phyloP scores from a whole-genome alignment of 129 eudicot species.

The Artemisia annua region DNA sequence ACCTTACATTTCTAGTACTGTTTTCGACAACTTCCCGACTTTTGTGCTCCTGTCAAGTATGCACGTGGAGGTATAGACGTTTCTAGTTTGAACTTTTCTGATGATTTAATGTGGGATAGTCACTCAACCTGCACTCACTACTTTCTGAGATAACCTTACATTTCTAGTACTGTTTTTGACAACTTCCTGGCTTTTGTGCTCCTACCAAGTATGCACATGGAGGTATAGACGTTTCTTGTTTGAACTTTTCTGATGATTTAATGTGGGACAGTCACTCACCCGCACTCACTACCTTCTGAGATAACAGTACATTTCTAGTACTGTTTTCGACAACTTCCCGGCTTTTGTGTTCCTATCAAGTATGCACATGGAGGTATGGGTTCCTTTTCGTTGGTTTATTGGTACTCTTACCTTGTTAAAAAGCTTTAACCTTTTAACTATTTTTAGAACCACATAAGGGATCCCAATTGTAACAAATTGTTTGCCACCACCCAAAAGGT shows the following conservation, averaged over 20 bases:
- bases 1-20: conserved; percentile 2
- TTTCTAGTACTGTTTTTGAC: conserved; percentile 11
- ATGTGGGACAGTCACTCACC: not conserved
- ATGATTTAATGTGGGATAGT: conserved; percentile 7
- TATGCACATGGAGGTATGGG: conserved; percentile 27
- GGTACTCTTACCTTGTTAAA: conserved; percentile 25
- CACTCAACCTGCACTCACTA: not conserved
- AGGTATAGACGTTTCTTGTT: conserved; percentile 15
- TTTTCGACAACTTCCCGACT: conserved; percentile 14
- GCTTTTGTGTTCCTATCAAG: conserved; percentile 17
- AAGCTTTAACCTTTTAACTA: conserved; percentile 25
- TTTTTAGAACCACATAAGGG: conserved; percentile 6
- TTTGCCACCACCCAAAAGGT: conserved; percentile 9
- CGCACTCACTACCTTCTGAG: too few relatives aligned
- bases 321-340: conserved; percentile 13
- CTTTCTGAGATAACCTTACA: not conserved
- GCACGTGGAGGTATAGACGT: conserved; percentile 18
- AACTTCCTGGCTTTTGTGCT: conserved; percentile 20
- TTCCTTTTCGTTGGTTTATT: conserved; percentile 19
- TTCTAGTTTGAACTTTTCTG: conserved; percentile 20
- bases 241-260: conserved; percentile 17
- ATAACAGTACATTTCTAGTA: not conserved
- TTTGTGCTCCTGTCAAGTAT: conserved; percentile 14
- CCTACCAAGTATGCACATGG: conserved; percentile 18
- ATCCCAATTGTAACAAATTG: not conserved